A percentile compares a stretch with the other conserved stretches of the same genome.
phyloP scores from a whole-genome alignment of 2,329 filamentous ascomycete genomes.

The Aspergillus terreus region DNA sequence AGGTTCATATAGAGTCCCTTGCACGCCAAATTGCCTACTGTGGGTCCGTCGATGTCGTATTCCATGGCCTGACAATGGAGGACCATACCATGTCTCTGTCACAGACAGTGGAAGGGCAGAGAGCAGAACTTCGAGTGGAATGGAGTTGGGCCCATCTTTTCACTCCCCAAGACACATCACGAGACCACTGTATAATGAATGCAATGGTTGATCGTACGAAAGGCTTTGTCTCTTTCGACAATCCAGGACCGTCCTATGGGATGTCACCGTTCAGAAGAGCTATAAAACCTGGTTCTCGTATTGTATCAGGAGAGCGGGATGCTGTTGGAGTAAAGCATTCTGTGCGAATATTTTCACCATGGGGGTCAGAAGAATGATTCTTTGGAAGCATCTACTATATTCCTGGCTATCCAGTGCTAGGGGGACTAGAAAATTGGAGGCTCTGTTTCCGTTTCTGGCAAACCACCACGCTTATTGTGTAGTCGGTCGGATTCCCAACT shows the following conservation, averaged over 20 bases:
- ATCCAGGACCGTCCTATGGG: background rate
- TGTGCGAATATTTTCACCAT: background rate
- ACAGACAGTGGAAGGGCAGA: background rate
- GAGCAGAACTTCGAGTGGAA: slow-evolving; percentile 1
- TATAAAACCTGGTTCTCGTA: background rate
- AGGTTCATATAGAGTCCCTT: slow-evolving; percentile 3
- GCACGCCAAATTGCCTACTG: background rate
- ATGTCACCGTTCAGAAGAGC: slow-evolving; percentile 3
- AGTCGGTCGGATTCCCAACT: no score
- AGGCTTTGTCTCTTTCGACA: background rate
- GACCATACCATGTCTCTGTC: background rate
- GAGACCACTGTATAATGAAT: slow-evolving; percentile 1
- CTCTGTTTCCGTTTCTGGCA: no score
- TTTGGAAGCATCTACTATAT: no score
- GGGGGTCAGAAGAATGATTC: background rate
- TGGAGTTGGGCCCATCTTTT: background rate
- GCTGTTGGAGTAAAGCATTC: background rate
- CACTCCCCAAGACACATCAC: background rate
- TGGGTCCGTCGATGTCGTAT: background rate
- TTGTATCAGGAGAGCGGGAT: slow-evolving; percentile 1
- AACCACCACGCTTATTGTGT: no score
- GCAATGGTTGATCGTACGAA: slow-evolving; percentile 2
- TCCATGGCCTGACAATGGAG: background rate
- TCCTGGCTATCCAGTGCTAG: no score
- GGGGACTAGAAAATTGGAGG: no score